Base-by-base conservation (phyloP, 2,329 filamentous ascomycete genomes). In the Pseudocercospora crystallina region DNA sequence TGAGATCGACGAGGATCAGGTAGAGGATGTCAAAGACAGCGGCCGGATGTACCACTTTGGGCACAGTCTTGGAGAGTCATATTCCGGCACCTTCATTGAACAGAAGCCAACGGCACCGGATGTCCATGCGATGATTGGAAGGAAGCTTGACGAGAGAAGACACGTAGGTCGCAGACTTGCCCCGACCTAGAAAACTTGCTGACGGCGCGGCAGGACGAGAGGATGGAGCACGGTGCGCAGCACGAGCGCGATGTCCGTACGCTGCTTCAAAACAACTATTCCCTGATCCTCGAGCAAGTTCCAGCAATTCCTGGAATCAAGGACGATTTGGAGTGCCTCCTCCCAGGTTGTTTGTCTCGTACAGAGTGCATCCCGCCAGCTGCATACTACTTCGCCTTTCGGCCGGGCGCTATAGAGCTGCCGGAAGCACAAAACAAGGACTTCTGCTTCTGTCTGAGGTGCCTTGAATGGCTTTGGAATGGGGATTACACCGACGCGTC, bases 161-260 rank as follows among this genome's bases (percentile, higher is more conserved):
- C 15, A 30, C 20, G 10, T 37, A 17, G 20, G 14, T 20, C 7
- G 20, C 8, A 37, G 17, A 29, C 43, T 46, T 9, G 37, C 34
- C 8, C 12, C 12, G 5, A 3, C 38, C 32, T 29, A 47, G 56
- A 49, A 53, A 39, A 13, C 57, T 26, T 26, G 20, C 20, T 26
- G 20, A 26, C 20, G 3, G 20, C 20, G 4, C 7, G 20, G 7
- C 3, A 26, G 20, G 20, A 47, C 20, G 43, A 31, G 51, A 38
- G 31, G 65, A 51, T 59, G 71, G 72, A 20, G 68, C 20, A 26
- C 20, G 20, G 20, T 26, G 72, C 33, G 56, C 60, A 3, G 66
- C 65, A 1, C 10, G 72, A 75, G 61, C 65, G 73, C 31, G 73
- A 68, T 15, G 40, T 35, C 30, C 37, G 49, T 14, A 39, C 29